Conservation (phyloP, 495 filamentous ascomycete species). For the Annulohypoxylon maeteangense region DNA sequence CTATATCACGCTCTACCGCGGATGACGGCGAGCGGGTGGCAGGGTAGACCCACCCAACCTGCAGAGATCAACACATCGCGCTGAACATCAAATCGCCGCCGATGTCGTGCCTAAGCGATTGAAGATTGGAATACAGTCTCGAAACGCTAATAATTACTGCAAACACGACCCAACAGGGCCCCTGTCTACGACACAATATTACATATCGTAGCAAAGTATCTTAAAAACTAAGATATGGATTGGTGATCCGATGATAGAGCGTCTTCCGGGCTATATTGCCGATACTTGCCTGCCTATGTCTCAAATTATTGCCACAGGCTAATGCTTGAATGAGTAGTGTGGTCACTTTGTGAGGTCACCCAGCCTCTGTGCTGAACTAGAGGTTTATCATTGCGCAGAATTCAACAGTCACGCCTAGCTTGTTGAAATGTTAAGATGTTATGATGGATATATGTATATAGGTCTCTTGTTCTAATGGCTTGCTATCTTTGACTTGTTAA, state of each 20-base stretch:
- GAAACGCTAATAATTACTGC: not conserved
- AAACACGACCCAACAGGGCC: not conserved
- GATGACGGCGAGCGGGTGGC: slow-evolving; percentile 5
- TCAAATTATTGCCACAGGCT: slow-evolving; percentile 34
- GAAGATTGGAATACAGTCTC: slow-evolving; percentile 6
- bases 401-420: not conserved
- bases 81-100: slow-evolving; percentile 38
- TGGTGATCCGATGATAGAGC: not conserved
- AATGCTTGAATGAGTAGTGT: slow-evolving; percentile 10
- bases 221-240: not conserved
- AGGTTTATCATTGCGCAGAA: slow-evolving; percentile 11
- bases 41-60: slow-evolving; percentile 26
- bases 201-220: not conserved
- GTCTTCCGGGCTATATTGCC: not conserved
- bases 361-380: slow-evolving; percentile 11
- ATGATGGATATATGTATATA: not conserved
- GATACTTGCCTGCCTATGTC: slow-evolving; percentile 6
- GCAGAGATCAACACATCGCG: slow-evolving; percentile 31
- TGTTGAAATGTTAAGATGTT: not conserved
- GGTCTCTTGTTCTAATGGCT: not conserved
- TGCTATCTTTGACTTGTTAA: not conserved
- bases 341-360: slow-evolving; percentile 25
- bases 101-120: slow-evolving; percentile 8
- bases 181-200: not conserved
- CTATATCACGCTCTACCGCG: slow-evolving; percentile 16